Conservation (phyloP, 1,284 basidiomycete species). For the Cutaneotrichosporon dermatis region DNA sequence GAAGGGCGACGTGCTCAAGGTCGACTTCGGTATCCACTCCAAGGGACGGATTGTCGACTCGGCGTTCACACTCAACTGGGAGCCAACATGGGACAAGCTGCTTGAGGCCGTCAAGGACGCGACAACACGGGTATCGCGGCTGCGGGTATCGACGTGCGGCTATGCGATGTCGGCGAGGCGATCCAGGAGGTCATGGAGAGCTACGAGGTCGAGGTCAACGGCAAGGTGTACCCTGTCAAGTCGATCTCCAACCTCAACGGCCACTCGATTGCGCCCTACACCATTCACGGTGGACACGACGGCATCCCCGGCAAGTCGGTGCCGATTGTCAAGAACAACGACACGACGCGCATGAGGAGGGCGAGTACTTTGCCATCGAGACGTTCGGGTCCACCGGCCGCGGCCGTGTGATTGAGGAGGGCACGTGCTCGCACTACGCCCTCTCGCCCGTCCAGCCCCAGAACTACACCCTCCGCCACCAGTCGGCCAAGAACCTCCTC, state of each 20-base stretch:
- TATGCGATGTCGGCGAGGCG: constrained; percentile 85
- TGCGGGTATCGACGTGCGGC: constrained; percentile 91
- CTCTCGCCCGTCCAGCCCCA: constrained; percentile 35
- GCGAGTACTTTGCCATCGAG: constrained; percentile 98
- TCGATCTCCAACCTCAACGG: constrained; percentile 86
- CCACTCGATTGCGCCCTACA: constrained; percentile 82
- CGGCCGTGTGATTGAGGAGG: constrained; percentile 86
- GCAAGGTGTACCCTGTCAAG: constrained; percentile 83
- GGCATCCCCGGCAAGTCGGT: constrained; percentile 66
- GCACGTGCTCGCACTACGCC: constrained; percentile 93
- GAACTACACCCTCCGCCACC: constrained; percentile 55
- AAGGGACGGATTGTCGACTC: constrained; percentile 92
- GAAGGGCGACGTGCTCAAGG: constrained; percentile 84
- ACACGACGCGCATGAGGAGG: constrained; percentile 97
- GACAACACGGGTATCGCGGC: constrained; percentile 86
- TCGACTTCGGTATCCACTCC: constrained; percentile 96
- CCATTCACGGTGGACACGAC: constrained; percentile 67
- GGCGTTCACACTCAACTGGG: constrained; percentile 87
- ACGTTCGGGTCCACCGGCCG: constrained; percentile 97
- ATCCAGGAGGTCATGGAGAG: constrained; percentile 99
- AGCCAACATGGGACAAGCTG: constrained; percentile 83
- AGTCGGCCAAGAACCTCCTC: constrained; percentile 78
- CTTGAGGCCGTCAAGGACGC: constrained; percentile 89
- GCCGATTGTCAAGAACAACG: constrained; percentile 69
- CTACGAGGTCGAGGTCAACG: constrained; percentile 88